Percentiles rank a stretch among this genome's conserved stretches.
These are phyloP conservation scores for Chenopodium quinoa DNA, from an alignment of 148 eudicot species.

Conservation along the genomic window DNA sequence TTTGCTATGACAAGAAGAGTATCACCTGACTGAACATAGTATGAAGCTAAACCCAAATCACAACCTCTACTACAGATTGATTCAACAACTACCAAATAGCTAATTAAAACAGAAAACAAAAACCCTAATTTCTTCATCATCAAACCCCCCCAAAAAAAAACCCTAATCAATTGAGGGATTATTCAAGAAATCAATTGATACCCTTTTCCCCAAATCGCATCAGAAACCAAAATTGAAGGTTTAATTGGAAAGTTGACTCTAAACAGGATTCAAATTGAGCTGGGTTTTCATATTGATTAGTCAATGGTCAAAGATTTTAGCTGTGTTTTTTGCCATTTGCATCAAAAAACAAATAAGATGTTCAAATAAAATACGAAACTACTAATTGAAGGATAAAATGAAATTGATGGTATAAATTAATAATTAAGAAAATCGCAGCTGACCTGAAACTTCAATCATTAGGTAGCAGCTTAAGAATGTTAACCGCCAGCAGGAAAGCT, in stretches of 20 bases:
- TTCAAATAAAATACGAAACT: not conserved
- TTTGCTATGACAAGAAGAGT: conserved; percentile 35
- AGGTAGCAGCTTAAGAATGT: not conserved
- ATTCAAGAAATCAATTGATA: not conserved
- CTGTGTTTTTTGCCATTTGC: not conserved
- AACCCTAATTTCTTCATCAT: conserved; percentile 21
- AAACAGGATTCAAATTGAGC: not conserved
- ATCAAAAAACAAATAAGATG: not conserved
- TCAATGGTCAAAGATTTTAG: conserved; percentile 1
- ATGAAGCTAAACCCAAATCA: conserved; percentile 58
- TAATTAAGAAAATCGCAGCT: not conserved
- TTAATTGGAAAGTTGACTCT: conserved; percentile 8
- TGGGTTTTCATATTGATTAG: not conserved
- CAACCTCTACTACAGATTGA: conserved; percentile 50
- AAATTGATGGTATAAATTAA: not conserved
- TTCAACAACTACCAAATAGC: conserved; percentile 21
- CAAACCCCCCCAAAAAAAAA: not conserved
- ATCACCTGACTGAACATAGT: conserved; percentile 28
- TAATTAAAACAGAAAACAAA: conserved; percentile 19
- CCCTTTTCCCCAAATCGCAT: conserved; percentile 4
- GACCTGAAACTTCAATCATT: not conserved
- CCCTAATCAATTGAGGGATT: conserved; percentile 2
- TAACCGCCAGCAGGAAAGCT: not conserved
- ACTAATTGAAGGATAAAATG: not conserved
- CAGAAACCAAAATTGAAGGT: not conserved